Evolutionary conservation across 345 rosid genomes (phyloP).

Genomic region (Camelina hispida): DNA sequence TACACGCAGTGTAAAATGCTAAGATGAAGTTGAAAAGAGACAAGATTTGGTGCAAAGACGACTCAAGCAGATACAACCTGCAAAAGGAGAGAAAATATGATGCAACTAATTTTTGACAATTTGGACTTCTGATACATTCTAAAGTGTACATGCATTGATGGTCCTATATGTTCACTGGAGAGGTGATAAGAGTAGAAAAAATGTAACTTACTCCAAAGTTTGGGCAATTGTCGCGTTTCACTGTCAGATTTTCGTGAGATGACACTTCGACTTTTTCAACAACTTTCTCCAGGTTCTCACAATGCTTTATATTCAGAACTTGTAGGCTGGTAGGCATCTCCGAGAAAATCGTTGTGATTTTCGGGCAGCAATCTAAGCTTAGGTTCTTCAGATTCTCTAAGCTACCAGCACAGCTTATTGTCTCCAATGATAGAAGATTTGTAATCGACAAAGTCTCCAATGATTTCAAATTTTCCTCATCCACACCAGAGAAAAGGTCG

Average conservation of each 20-base stretch:
- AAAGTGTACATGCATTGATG: not conserved
- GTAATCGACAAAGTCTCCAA: constrained; percentile 53
- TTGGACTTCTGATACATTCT: not conserved
- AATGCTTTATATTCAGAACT: constrained; percentile 48
- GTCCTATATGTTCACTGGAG: not conserved
- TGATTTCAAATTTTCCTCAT: constrained; percentile 35
- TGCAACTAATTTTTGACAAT: constrained; percentile 23
- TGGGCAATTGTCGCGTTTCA: constrained; percentile 8
- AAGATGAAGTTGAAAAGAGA: constrained; percentile 32
- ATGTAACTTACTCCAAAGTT: constrained; percentile 25
- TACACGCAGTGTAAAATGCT: constrained; percentile 27
- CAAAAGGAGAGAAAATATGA: constrained; percentile 20
- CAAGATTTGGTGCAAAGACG: constrained; percentile 17
- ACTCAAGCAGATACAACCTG: constrained; percentile 26
- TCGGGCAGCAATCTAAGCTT: constrained; percentile 56
- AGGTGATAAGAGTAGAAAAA: constrained; percentile 12
- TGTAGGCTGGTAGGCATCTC: constrained; percentile 46
- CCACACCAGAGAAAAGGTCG: constrained; percentile 39
- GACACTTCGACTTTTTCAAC: constrained; percentile 25
- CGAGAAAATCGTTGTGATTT: constrained; percentile 42
- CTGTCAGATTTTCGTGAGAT: constrained; percentile 28
- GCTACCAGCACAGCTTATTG: constrained; percentile 32
- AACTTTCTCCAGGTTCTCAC: constrained; percentile 50
- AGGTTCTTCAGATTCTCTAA: constrained; percentile 48
- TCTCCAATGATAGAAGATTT: constrained; percentile 43